Evolutionary conservation across 345 rosid genomes (phyloP).

Genomic region (Syzygium oleosum): DNA sequence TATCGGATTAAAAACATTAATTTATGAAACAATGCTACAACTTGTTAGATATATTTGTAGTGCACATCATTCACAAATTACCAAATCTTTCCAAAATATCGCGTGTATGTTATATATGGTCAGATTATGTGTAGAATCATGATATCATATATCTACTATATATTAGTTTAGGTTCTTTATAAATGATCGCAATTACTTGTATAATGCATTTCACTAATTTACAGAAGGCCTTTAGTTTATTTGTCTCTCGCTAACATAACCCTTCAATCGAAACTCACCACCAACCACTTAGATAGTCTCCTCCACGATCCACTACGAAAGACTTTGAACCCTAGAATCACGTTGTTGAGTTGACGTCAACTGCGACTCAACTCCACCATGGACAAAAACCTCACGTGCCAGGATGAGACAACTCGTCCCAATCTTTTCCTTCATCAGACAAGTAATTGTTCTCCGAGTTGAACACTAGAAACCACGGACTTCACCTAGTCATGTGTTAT

Average conservation of each 20-base stretch:
- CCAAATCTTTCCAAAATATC: neutral
- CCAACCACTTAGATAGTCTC: neutral
- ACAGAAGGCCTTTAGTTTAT: neutral
- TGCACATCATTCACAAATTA: neutral
- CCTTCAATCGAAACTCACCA: neutral
- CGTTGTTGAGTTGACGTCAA: neutral
- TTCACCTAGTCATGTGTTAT: too few species aligned
- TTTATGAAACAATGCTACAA: neutral
- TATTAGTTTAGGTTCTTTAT: neutral
- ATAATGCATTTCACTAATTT: too few species aligned
- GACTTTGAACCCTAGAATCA: neutral
- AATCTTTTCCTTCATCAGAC: neutral
- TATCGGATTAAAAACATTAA: too few species aligned
- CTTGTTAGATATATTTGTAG: neutral
- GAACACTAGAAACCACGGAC: too few species aligned
- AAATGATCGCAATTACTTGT: neutral
- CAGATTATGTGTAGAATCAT: neutral
- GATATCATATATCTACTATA: too few species aligned
- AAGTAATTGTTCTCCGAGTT: neutral
- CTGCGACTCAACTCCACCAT: neutral
- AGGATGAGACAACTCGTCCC: neutral
- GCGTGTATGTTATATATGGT: neutral
- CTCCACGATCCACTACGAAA: neutral
- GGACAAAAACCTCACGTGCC: neutral
- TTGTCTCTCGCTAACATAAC: neutral